Evolutionary conservation across 192 early-diverging fungal genomes (phyloP).

Genomic region (Rhizophagus prolifer): DNA sequence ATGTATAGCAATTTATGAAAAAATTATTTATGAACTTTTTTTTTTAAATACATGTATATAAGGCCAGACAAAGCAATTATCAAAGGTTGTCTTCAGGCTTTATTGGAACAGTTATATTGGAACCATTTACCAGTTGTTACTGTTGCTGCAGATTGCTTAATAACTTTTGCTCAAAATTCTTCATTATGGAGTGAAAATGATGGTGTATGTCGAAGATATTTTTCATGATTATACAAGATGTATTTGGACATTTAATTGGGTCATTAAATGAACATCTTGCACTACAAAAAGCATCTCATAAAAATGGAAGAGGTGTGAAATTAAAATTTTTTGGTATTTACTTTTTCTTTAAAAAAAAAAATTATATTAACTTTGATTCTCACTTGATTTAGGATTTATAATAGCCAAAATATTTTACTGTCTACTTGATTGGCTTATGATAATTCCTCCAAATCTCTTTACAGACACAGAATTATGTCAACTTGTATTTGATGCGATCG

Average conservation of each 20-base stretch:
- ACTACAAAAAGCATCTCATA: constrained; percentile 40
- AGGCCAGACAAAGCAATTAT: constrained; percentile 35
- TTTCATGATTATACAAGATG: constrained; percentile 52
- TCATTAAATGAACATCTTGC: constrained; percentile 69
- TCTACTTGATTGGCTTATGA: constrained; percentile 77
- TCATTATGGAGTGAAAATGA: constrained; percentile 55
- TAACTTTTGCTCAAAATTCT: constrained; percentile 59
- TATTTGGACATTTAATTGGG: constrained; percentile 65
- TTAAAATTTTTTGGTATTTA: neutral
- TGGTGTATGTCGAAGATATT: constrained; percentile 37
- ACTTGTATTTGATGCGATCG: constrained; percentile 72
- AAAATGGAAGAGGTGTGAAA: constrained; percentile 39
- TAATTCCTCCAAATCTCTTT: constrained; percentile 57
- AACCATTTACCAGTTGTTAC: constrained; percentile 58
- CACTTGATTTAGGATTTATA: constrained; percentile 45
- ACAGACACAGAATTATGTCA: constrained; percentile 60
- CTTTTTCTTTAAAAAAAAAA: neutral
- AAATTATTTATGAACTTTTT: neutral
- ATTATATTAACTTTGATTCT: neutral
- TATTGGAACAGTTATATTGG: constrained; percentile 69
- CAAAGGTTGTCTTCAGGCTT: constrained; percentile 60
- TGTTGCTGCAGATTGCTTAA: constrained; percentile 65
- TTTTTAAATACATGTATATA: neutral
- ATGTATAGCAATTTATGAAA: neutral
- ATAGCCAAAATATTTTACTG: constrained; percentile 69